These are phyloP conservation scores for Physcia stellaris DNA, from an alignment of 495 filamentous ascomycete genomes.

Conservation along the genomic window DNA sequence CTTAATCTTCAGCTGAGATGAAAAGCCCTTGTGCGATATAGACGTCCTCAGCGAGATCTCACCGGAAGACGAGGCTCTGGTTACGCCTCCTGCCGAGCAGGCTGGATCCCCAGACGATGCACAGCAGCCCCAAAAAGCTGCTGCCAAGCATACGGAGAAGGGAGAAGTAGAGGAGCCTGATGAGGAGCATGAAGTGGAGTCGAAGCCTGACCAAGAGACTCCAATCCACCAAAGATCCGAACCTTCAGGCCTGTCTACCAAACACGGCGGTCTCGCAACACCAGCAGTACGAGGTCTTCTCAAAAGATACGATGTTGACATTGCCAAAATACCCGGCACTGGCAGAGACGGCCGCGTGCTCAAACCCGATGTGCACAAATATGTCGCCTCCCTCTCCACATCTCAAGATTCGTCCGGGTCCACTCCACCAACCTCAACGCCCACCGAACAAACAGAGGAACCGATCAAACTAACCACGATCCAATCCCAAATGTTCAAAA, in stretches of 20 bases:
- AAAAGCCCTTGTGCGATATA: slow-evolving; percentile 40
- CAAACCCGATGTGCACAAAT: slow-evolving; percentile 86
- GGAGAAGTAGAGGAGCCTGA: slow-evolving; percentile 3
- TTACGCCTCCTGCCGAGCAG: slow-evolving; percentile 20
- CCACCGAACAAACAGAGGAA: slow-evolving; percentile 44
- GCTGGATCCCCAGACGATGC: slow-evolving; percentile 9
- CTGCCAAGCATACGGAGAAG: slow-evolving; percentile 8
- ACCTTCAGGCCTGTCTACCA: too few relatives aligned
- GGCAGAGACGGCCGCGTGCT: slow-evolving; percentile 84
- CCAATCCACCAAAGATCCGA: slow-evolving; percentile 7
- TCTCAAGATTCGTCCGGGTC: slow-evolving; percentile 2
- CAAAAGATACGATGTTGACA: slow-evolving; percentile 62
- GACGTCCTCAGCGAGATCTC: slow-evolving; percentile 46
- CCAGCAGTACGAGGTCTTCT: slow-evolving; percentile 84
- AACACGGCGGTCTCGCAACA: slow-evolving; percentile 63
- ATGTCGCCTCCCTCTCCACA: slow-evolving; percentile 28
- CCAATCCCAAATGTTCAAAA: slow-evolving; percentile 91
- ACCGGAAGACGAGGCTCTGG: slow-evolving; percentile 36
- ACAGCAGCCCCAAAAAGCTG: slow-evolving; percentile 17
- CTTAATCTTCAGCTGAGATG: too few relatives aligned
- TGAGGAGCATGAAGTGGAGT: neutral
- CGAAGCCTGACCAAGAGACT: too few relatives aligned
- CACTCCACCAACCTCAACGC: neutral
- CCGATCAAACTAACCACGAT: slow-evolving; percentile 54
- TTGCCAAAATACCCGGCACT: slow-evolving; percentile 64